Percentiles rank a stretch among this genome's conserved stretches.
Conservation (phyloP, 192 early-diverging fungal species). For the Coemansia sp. region DNA sequence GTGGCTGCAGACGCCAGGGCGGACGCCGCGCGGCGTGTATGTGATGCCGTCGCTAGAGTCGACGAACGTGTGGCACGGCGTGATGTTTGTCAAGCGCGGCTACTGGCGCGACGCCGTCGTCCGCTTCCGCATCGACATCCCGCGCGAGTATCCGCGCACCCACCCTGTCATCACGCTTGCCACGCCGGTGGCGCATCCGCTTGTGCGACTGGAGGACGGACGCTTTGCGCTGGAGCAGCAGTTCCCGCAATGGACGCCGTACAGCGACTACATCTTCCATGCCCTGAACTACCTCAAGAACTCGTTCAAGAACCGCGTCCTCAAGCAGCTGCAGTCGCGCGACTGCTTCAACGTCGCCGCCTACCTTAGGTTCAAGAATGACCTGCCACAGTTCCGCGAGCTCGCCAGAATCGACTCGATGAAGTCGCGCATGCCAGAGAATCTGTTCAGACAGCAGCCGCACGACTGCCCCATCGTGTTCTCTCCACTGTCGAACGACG, state of each 20-base stretch:
- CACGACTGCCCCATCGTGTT: slow-evolving; percentile 53
- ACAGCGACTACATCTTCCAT: slow-evolving; percentile 81
- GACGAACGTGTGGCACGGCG: slow-evolving; percentile 77
- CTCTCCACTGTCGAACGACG: slow-evolving; percentile 40
- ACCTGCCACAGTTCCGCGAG: slow-evolving; percentile 45
- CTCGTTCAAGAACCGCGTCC: slow-evolving; percentile 75
- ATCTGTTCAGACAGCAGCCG: slow-evolving; percentile 33
- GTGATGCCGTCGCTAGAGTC: slow-evolving; percentile 65
- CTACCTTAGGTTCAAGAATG: slow-evolving; percentile 49
- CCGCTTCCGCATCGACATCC: slow-evolving; percentile 81
- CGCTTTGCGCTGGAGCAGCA: slow-evolving; percentile 70
- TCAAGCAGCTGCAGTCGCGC: slow-evolving; percentile 55
- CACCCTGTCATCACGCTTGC: slow-evolving; percentile 70
- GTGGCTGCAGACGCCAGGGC: slow-evolving; percentile 45
- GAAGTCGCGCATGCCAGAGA: slow-evolving; percentile 38
- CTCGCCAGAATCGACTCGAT: slow-evolving; percentile 37
- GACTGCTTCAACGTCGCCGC: slow-evolving; percentile 51
- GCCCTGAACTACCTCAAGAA: slow-evolving; percentile 86
- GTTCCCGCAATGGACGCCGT: slow-evolving; percentile 79
- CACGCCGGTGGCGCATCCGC: slow-evolving; percentile 81
- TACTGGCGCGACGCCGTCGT: slow-evolving; percentile 88
- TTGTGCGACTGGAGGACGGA: slow-evolving; percentile 68
- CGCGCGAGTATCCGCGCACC: slow-evolving; percentile 71
- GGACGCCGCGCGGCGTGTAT: slow-evolving; percentile 85
- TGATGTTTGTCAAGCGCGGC: slow-evolving; percentile 85